Conservation (phyloP, 805 yeast genomes). For the Jamesozyma hellenica region DNA sequence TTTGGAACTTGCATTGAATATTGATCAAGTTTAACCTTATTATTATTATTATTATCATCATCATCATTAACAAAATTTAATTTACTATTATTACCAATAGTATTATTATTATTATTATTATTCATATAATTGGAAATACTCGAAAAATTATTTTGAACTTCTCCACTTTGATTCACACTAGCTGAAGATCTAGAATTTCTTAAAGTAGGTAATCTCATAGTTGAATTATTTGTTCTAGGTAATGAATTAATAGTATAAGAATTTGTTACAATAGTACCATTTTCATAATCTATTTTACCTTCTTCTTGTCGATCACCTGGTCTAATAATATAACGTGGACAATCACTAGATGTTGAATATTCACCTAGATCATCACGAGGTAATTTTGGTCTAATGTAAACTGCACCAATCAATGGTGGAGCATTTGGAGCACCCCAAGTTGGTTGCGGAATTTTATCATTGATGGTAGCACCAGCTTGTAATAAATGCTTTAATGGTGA, state of each 20-base stretch:
- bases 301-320: conserved; percentile 34
- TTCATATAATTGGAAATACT: neutral
- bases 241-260: conserved; percentile 12
- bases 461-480: conserved; percentile 60
- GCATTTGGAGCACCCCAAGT: conserved; percentile 72
- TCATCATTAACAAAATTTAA: too few species aligned
- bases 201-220: neutral
- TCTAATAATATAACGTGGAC: conserved; percentile 36
- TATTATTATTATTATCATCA: too few species aligned
- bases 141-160: neutral
- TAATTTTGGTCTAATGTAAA: conserved; percentile 65
- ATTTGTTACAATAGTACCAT: conserved; percentile 24
- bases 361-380: conserved; percentile 79
- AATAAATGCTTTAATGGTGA: conserved; percentile 77
- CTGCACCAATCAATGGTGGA: conserved; percentile 92
- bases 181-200: conserved; percentile 8
- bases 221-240: conserved; percentile 18
- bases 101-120: neutral
- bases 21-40: too few species aligned
- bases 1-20: too few species aligned
- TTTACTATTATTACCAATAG: neutral
- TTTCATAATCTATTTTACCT: conserved; percentile 26
- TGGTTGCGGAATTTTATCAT: conserved; percentile 75
- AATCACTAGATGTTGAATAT: conserved; percentile 41
- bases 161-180: neutral